These are phyloP conservation scores for Chrysoporthe cubensis DNA, from an alignment of 2,329 filamentous ascomycete species.

Conservation along the genomic window DNA sequence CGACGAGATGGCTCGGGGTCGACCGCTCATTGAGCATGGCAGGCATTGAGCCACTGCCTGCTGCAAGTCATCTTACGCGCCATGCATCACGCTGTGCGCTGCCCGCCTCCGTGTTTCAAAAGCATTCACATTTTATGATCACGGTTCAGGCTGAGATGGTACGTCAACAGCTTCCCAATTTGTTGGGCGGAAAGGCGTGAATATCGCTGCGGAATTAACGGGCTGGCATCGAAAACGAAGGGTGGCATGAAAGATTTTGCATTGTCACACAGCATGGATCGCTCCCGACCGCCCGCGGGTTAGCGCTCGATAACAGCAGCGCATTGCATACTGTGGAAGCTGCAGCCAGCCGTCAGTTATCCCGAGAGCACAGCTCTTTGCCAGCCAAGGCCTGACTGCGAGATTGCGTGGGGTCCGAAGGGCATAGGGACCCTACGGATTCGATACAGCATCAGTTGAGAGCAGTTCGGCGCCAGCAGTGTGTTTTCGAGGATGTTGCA, in stretches of 20 bases:
- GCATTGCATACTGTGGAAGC: slow-evolving; percentile 12
- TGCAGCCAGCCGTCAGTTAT: slow-evolving; percentile 11
- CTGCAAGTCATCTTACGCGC: slow-evolving; percentile 23
- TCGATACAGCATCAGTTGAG: not conserved
- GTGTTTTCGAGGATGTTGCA: not conserved
- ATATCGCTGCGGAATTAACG: slow-evolving; percentile 1
- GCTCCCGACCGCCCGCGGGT: slow-evolving; percentile 8
- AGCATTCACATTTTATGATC: not conserved
- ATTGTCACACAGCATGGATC: slow-evolving; percentile 14
- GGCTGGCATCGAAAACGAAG: slow-evolving; percentile 16
- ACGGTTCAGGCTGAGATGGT: not conserved
- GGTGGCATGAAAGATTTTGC: slow-evolving; percentile 9
- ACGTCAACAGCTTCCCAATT: not conserved
- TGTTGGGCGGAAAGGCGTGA: not conserved
- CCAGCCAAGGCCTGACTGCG: not conserved
- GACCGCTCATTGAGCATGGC: slow-evolving; percentile 9
- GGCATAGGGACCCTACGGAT: not conserved
- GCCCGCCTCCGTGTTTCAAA: not conserved
- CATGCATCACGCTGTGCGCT: not conserved
- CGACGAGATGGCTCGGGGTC: slow-evolving; percentile 5
- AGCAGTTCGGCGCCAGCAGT: not conserved
- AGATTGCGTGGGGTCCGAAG: not conserved
- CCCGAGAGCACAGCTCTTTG: slow-evolving; percentile 16
- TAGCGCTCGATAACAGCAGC: slow-evolving; percentile 21
- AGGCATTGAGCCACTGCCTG: slow-evolving; percentile 12